These are phyloP conservation scores for Alternaria atra DNA, from an alignment of 2,329 filamentous ascomycete genomes.

Conservation along the genomic window DNA sequence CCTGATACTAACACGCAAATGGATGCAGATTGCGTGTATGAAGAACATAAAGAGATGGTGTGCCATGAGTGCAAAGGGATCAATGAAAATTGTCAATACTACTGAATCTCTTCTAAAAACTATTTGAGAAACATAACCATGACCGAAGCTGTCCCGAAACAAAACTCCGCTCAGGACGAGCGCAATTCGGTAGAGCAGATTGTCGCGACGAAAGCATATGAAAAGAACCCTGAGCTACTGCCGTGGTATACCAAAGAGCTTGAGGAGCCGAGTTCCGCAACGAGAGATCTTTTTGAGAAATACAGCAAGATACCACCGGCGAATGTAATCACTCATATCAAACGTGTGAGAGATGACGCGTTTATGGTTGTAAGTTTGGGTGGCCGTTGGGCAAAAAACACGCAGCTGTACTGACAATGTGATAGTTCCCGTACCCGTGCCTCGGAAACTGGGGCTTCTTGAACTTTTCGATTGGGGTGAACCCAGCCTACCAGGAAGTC, in stretches of 20 bases:
- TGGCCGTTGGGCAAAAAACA: not conserved
- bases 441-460: slow-evolving; percentile 50
- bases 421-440: slow-evolving; percentile 48
- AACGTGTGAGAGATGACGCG: slow-evolving; percentile 43
- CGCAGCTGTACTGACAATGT: slow-evolving; percentile 1
- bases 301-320: slow-evolving; percentile 51
- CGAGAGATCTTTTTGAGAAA: slow-evolving; percentile 49
- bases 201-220: slow-evolving; percentile 28
- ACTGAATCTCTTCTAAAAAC: not conserved
- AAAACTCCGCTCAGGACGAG: slow-evolving; percentile 11
- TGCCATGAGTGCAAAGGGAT: not conserved
- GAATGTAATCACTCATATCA: slow-evolving; percentile 50
- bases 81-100: not conserved
- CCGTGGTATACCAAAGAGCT: slow-evolving; percentile 47
- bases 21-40: not conserved
- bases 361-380: slow-evolving; percentile 38
- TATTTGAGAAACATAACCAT: slow-evolving; percentile 12
- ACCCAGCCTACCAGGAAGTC: slow-evolving; percentile 42
- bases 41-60: slow-evolving; percentile 3
- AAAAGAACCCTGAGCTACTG: slow-evolving; percentile 31
- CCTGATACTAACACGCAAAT: slow-evolving; percentile 8
- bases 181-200: slow-evolving; percentile 22
- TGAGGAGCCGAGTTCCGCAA: slow-evolving; percentile 37
- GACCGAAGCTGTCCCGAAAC: slow-evolving; percentile 12
- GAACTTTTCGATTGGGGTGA: slow-evolving; percentile 39